Percentiles rank a stretch among this genome's conserved stretches.
These are phyloP conservation scores for Pyrenula massariospora DNA, from an alignment of 495 filamentous ascomycete species.

Conservation along the genomic window DNA sequence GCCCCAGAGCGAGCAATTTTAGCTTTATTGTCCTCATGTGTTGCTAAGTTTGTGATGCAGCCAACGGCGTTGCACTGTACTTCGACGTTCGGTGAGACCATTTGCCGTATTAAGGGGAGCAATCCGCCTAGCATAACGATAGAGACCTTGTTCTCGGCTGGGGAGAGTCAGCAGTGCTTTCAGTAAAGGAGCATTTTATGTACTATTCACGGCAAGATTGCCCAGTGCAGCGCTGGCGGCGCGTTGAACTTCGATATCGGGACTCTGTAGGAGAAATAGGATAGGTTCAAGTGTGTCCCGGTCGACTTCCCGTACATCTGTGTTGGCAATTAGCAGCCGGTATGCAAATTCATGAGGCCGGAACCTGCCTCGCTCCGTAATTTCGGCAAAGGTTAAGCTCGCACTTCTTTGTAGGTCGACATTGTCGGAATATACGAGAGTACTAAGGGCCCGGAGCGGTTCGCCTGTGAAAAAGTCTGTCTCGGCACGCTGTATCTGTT, in stretches of 20 bases:
- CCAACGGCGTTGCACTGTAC: slow-evolving; percentile 98
- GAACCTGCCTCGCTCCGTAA: slow-evolving; percentile 85
- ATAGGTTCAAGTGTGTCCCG: slow-evolving; percentile 91
- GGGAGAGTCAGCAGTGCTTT: slow-evolving; percentile 29
- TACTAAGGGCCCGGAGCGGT: slow-evolving; percentile 88
- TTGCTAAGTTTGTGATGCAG: slow-evolving; percentile 95
- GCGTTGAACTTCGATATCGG: slow-evolving; percentile 93
- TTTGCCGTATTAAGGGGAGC: slow-evolving; percentile 86
- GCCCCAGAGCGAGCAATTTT: slow-evolving; percentile 96
- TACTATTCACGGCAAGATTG: slow-evolving; percentile 95
- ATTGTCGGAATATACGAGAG: slow-evolving; percentile 95
- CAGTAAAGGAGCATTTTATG: slow-evolving; percentile 15
- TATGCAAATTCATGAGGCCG: not conserved
- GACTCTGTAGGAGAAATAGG: slow-evolving; percentile 84
- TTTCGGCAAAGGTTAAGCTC: slow-evolving; percentile 96
- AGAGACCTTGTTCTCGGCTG: slow-evolving; percentile 93
- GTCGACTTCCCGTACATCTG: slow-evolving; percentile 95
- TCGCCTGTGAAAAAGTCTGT: slow-evolving; percentile 98
- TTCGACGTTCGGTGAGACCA: slow-evolving; percentile 98
- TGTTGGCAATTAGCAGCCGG: slow-evolving; percentile 1
- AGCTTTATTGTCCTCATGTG: slow-evolving; percentile 97
- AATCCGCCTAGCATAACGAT: slow-evolving; percentile 89
- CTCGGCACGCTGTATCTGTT: slow-evolving; percentile 60
- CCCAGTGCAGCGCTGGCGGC: slow-evolving; percentile 93
- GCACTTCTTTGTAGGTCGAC: slow-evolving; percentile 96